Evolutionary conservation across 352 stramenopile genomes (phyloP), one percentile per base, ranked within the genome.

Genomic region (Globisporangium lucens): DNA sequence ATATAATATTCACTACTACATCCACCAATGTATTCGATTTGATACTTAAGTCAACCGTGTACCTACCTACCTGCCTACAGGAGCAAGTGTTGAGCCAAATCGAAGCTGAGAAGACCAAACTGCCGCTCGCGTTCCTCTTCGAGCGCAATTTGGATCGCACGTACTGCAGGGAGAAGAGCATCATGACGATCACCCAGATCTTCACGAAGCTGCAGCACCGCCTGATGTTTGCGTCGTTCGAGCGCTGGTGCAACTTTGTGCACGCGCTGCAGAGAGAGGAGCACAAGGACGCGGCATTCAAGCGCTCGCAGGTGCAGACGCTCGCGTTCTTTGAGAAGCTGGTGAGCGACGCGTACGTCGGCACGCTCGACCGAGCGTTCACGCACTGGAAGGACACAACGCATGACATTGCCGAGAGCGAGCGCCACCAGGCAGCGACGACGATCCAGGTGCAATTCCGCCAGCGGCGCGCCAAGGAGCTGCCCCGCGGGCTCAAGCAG

Each of bases 91-190:
- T 64, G 38, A 61, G 61, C 5, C 72, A 76, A 13, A 91, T 94
- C 27, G 74, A 85, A 8, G 67, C 61, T 0, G 77, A 90, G 43
- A 86, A 90, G 22, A 73, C 83, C 22, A 78, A 74, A 17, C 58
- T 94, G 12, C 85, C 85, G 20, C 69, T 94, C 15, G 76, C 78
- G 15, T 92, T 92, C 59, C 77, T 94, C 59, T 94, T 94, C 36
- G 83, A 92, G 55, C 82, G 79, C 59, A 87, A 89, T 24, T 65
- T 94, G 22, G 75, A 87, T 38, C 74, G 75, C 8, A 75, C 70
- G 3, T 90, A 92, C 66, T 89, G 82, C 56, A 75, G 73, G 27
- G 67, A 87, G 55, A 77, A 89, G 52, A 76, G 82, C 29, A 58
- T 92, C 4, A 65, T 57, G 12, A 78, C 78, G 1, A 89, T 92